These are phyloP conservation scores for Salvia hispanica DNA, from an alignment of 257 asterid species.

Conservation along the genomic window DNA sequence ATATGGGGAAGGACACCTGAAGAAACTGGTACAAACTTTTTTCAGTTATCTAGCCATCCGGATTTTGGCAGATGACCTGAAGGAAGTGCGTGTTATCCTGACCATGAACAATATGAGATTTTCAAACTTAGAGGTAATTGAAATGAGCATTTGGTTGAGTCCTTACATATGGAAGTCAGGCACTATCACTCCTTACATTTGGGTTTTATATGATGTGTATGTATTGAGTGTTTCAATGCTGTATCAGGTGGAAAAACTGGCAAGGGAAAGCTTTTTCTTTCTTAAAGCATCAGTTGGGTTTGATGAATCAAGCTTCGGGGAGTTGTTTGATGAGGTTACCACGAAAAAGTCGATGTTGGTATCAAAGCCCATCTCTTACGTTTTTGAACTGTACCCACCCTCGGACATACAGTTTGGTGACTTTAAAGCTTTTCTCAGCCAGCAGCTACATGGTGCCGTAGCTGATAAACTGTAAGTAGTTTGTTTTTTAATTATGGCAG, in stretches of 20 bases:
- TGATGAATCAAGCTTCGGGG: slow-evolving; percentile 72
- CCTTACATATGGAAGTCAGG: background rate
- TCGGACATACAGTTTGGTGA: slow-evolving; percentile 40
- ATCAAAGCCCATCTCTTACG: slow-evolving; percentile 68
- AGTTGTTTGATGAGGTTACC: slow-evolving; percentile 47
- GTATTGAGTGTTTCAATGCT: slow-evolving; percentile 18
- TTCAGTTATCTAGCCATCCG: slow-evolving; percentile 75
- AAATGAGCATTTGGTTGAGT: slow-evolving; percentile 8
- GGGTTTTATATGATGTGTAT: background rate
- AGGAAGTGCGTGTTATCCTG: slow-evolving; percentile 56
- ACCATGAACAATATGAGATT: slow-evolving; percentile 81
- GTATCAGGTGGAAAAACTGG: slow-evolving; percentile 79
- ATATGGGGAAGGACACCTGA: slow-evolving; percentile 47
- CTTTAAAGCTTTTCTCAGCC: slow-evolving; percentile 28
- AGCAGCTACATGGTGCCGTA: slow-evolving; percentile 32
- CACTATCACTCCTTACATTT: no score
- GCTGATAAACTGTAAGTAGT: background rate
- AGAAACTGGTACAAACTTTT: slow-evolving; percentile 45
- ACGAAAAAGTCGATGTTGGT: slow-evolving; percentile 46
- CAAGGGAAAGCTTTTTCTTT: slow-evolving; percentile 72
- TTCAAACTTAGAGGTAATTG: slow-evolving; percentile 74
- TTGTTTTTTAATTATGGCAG: background rate
- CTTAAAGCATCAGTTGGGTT: slow-evolving; percentile 66
- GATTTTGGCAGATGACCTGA: slow-evolving; percentile 59
- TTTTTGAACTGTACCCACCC: slow-evolving; percentile 63